Base-by-base conservation (phyloP, 2,329 filamentous ascomycete genomes). In the Diaporthe sp. region DNA sequence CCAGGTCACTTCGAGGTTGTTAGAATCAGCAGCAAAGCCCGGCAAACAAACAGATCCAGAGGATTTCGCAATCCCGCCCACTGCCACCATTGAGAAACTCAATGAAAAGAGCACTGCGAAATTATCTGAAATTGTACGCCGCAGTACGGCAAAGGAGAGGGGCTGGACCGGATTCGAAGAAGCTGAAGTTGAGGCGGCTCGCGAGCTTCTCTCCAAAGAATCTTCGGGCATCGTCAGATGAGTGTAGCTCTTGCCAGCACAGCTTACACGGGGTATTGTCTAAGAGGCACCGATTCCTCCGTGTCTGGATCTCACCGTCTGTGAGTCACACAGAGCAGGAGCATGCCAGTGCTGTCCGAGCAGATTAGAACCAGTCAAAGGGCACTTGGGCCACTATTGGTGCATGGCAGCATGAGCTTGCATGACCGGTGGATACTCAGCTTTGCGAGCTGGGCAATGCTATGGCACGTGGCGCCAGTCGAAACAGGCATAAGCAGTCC, bases 151-250 rank as follows among this genome's bases (percentile, higher is more conserved):
- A 68, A 86, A 89, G 75, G 90, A 95, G 83, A 88, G 87, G 77
- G 89, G 90, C 25, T 95, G 94, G 93, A 88, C 90, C 80, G 94
- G 94, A 12, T 96, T 94, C 83, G 91, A 93, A 75, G 86, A 90
- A 80, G 89, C 90, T 4, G 94, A 97, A 82, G 85, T 97, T 70
- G 89, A 90, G 79, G 94, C 94, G 17, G 94, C 93, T 67, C 89
- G 91, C 79, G 91, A 92, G 78, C 86, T 96, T 76, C 85, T 96
- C 51, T 88, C 90, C 74, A 87, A 88, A 76, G 89, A 90, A 77
- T 84, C 86, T 51, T 80, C 83, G 34, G 79, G 83, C 57, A 81
- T 86, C 61, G 83, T 87, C 75, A 86, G 88, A 80, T 91, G 82
- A 87, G 75, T 65, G 61, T 58, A 53, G 25, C 47, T 34, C 63